A percentile compares a stretch with the other conserved stretches of the same genome.
Conservation (phyloP, 2,329 filamentous ascomycete genomes). For the Trichophyton simii region DNA sequence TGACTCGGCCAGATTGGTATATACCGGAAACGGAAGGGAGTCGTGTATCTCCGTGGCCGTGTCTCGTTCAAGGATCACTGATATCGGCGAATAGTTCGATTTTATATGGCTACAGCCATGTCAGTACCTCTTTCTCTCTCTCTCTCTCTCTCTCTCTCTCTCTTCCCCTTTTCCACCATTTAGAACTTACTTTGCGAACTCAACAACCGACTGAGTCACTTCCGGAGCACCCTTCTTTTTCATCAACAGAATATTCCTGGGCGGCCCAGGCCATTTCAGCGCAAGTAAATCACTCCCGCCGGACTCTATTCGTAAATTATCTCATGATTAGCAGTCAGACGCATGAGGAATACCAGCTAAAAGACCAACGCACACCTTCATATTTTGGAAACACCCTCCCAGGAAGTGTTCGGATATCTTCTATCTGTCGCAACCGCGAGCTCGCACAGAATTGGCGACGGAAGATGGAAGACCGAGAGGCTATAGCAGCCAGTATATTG, state of each 20-base stretch:
- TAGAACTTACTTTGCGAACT: slow-evolving; percentile 39
- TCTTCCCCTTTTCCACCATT: no score
- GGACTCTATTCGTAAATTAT: slow-evolving; percentile 34
- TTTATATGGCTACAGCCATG: slow-evolving; percentile 52
- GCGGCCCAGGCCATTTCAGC: slow-evolving; percentile 55
- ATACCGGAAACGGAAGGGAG: slow-evolving; percentile 60
- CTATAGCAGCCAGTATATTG: not conserved
- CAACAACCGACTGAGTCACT: slow-evolving; percentile 45
- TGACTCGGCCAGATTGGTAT: slow-evolving; percentile 33
- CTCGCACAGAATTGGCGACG: slow-evolving; percentile 33
- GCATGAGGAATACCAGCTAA: not conserved
- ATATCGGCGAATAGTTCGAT: slow-evolving; percentile 64
- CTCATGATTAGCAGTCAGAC: not conserved
- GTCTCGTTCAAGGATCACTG: slow-evolving; percentile 69
- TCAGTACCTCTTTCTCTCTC: no score
- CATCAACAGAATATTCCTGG: slow-evolving; percentile 55
- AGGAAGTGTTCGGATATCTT: slow-evolving; percentile 33
- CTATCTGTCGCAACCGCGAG: slow-evolving; percentile 29
- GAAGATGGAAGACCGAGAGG: not conserved
- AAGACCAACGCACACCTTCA: slow-evolving; percentile 39
- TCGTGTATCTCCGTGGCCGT: slow-evolving; percentile 61
- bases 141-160: no score
- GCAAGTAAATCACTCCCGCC: slow-evolving; percentile 49
- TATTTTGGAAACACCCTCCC: slow-evolving; percentile 50
- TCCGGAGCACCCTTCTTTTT: slow-evolving; percentile 50